phyloP scores from a whole-genome alignment of 129 eudicot species.

The Helianthus tuberosus region DNA sequence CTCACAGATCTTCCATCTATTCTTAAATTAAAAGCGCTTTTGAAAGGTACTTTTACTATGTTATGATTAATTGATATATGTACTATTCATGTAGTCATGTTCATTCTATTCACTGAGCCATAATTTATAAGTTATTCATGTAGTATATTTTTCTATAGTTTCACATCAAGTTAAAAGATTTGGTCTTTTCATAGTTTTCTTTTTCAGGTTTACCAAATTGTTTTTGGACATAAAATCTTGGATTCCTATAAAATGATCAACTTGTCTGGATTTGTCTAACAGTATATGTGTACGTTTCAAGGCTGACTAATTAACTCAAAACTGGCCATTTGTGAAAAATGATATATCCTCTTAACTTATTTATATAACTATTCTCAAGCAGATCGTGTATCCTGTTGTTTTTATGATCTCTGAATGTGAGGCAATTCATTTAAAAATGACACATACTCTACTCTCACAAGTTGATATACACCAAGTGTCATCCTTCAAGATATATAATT shows the following conservation, averaged over 20 bases:
- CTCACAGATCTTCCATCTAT: too few species aligned
- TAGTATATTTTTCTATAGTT: neutral
- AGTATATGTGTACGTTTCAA: neutral
- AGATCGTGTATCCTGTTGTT: too few species aligned
- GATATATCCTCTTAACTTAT: neutral
- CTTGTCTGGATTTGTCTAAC: conserved; percentile 3
- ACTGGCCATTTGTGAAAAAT: neutral
- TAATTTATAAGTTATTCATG: neutral
- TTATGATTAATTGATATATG: neutral
- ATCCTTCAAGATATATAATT: too few species aligned
- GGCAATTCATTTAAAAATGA: too few species aligned
- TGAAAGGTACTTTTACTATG: neutral
- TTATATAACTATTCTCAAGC: neutral
- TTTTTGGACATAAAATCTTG: neutral
- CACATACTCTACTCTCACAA: too few species aligned
- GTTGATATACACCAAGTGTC: too few species aligned
- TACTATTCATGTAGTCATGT: neutral
- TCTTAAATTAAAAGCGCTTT: neutral
- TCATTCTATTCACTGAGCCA: conserved; percentile 3
- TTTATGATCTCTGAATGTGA: too few species aligned
- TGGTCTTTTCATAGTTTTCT: neutral
- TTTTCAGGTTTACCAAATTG: neutral
- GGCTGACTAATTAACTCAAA: neutral
- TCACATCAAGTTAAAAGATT: neutral
- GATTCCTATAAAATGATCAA: neutral